A percentile compares a stretch with the other conserved stretches of the same genome.
Evolutionary conservation across 169 alveolate genomes (phyloP).

Genomic region (Theileria equi): DNA sequence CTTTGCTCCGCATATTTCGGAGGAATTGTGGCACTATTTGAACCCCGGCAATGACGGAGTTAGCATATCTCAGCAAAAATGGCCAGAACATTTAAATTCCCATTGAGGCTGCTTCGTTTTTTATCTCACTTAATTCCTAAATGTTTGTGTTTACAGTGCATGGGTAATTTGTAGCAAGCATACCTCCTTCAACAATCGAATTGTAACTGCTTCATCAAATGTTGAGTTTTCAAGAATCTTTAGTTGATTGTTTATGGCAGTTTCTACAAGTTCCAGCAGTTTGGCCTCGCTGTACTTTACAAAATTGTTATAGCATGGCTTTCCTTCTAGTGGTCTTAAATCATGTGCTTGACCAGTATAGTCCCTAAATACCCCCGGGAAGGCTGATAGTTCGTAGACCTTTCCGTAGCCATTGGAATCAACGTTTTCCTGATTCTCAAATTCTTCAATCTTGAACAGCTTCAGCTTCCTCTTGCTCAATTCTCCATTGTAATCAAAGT

Average conservation of each 20-base stretch:
- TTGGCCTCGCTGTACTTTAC: slow-evolving; percentile 58
- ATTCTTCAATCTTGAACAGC: slow-evolving; percentile 79
- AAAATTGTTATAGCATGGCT: slow-evolving; percentile 83
- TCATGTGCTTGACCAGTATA: slow-evolving; percentile 86
- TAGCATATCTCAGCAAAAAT: slow-evolving; percentile 13
- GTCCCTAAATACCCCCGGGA: slow-evolving; percentile 83
- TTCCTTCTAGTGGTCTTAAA: slow-evolving; percentile 85
- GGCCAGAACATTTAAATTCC: slow-evolving; percentile 6
- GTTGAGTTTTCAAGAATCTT: slow-evolving; percentile 12
- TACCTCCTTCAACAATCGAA: slow-evolving; percentile 35
- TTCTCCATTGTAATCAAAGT: slow-evolving; percentile 74
- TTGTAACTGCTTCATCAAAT: slow-evolving; percentile 25
- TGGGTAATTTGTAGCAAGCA: neutral
- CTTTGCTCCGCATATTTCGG: slow-evolving; percentile 80
- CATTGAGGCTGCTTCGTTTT: neutral
- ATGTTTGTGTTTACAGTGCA: neutral
- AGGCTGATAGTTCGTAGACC: slow-evolving; percentile 85
- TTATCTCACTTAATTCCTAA: neutral
- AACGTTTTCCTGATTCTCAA: slow-evolving; percentile 84
- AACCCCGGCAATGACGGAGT: slow-evolving; percentile 7
- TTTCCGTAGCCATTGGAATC: slow-evolving; percentile 82
- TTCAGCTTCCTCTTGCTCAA: slow-evolving; percentile 78
- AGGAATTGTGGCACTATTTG: slow-evolving; percentile 69
- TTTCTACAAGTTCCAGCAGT: slow-evolving; percentile 52
- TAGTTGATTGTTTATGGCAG: slow-evolving; percentile 70